Evolutionary conservation across 1,139 yeast species (phyloP), one percentile per base, ranked within the genome.

Genomic region (Nakaseomyces uthaithaninus): DNA sequence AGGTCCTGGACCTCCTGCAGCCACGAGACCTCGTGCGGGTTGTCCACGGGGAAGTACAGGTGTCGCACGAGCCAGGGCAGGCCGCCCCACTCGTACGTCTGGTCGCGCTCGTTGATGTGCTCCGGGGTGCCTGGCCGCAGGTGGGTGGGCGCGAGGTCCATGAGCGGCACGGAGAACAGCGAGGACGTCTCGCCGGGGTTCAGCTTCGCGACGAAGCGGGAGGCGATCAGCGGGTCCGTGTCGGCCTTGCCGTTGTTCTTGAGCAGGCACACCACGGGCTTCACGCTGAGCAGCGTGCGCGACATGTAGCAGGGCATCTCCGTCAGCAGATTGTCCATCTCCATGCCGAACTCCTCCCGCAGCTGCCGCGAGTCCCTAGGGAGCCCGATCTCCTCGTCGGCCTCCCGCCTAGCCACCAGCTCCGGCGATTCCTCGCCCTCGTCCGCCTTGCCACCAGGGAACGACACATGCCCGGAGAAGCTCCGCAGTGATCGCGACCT

Each of bases 401-500:
- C 79, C 62, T 87, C 96, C 37, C 96, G 67, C 45, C 94, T 66
- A 1, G 94, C 79, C 27, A 82, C 80, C 40, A 70, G 70, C 71
- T 82, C 80, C 46, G 81, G 84, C 12, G 75, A 60, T 57, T 86
- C 95, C 3, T 65, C 54, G 0, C 70, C 75, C 35, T 53, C 59
- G 57, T 86, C 95, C 5, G 91, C 83, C 54, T 78, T 79, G 3
- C 95, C 96, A 3, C 95, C 95, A 2, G 96, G 95, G 16, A 87
- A 66, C 3, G 94, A 82, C 11, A 85, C 82, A 57, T 87, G 95
- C 5, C 95, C 95, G 0, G 94, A 82, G 61, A 85, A 87, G 41
- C 74, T 74, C 36, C 79, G 68, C 51, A 87, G 65, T 39, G 71
- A 68, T 38, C 83, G 69, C 10, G 94, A 79, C 47, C 95, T 64